Evolutionary conservation across 805 yeast genomes (phyloP), one percentile per base, ranked within the genome.

Genomic region (Wickerhamomyces alni): DNA sequence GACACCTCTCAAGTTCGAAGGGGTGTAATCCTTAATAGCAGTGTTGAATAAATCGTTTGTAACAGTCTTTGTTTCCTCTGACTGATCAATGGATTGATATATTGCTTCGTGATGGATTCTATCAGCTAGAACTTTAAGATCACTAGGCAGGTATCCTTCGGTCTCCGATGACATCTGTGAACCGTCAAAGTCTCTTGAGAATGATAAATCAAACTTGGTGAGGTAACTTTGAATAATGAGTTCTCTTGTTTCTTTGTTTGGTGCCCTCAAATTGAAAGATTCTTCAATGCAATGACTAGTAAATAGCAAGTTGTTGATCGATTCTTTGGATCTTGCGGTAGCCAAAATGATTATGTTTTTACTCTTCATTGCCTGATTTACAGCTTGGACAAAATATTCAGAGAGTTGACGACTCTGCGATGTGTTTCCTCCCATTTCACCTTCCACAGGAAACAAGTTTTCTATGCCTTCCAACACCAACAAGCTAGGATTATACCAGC

Each of bases 141-240:
- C 99, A 19, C 79, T 77, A 0, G 97, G 95, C 22, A 86, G 74
- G 57, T 82, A 91, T 0, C 98, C 98, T 51, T 91, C 98, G 0
- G 95, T 84, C 38, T 81, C 91, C 28, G 75, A 46, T 0, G 82
- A 70, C 24, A 82, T 60, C 46, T 79, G 82, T 19, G 71, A 61
- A 10, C 72, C 41, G 33, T 72, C 67, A 41, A 77, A 64, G 4
- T 56, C 62, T 5, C 66, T 55, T 26, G 72, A 68, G 19, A 72
- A 57, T 1, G 42, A 28, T 26, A 72, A 41, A 0, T 50, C 51
- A 17, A 61, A 42, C 4, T 44, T 39, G 10, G 33, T 17, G n/a
- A 60, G 30, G 21, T 51, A 52, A 22, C 48, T 41, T 3, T 55
- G 55, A 4, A 81, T 50, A 13, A 83, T 61, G 24, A 59, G 54